Evolutionary conservation across 768 basidiomycete genomes (phyloP).

Genomic region (Naganishia kalamii): DNA sequence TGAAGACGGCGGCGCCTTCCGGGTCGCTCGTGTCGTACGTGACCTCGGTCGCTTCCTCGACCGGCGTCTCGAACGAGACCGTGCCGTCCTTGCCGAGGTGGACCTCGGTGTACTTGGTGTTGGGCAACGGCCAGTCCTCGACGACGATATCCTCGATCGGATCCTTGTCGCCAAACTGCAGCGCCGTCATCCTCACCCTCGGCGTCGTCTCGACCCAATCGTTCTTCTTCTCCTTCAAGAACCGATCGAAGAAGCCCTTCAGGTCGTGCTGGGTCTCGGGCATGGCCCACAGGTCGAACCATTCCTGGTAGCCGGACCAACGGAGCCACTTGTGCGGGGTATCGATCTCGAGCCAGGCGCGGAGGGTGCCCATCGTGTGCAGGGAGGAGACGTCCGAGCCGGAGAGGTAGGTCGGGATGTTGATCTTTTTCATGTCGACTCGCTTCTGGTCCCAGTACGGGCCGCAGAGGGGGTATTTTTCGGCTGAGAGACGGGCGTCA

Average conservation of each 20-base stretch:
- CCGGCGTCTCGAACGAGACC: constrained; percentile 10
- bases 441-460: constrained; percentile 29
- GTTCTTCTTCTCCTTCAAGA: constrained; percentile 26
- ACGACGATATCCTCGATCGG: constrained; percentile 20
- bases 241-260: constrained; percentile 26
- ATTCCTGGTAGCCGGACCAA: constrained; percentile 21
- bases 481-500: no score
- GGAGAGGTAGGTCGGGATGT: constrained; percentile 23
- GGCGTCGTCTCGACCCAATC: constrained; percentile 26
- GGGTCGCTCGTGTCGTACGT: constrained; percentile 21
- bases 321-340: constrained; percentile 17
- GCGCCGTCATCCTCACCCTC: constrained; percentile 22
- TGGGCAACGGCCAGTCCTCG: constrained; percentile 22
- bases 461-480: no score
- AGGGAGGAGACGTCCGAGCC: constrained; percentile 23
- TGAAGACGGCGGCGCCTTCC: constrained; percentile 19
- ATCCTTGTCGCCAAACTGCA: constrained; percentile 25
- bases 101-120: constrained; percentile 23
- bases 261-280: constrained; percentile 20
- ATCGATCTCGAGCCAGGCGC: constrained; percentile 16
- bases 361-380: constrained; percentile 29
- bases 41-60: constrained; percentile 21
- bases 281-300: constrained; percentile 25
- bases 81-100: constrained; percentile 21
- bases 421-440: constrained; percentile 18